Percentiles rank a stretch among this genome's conserved stretches.
phyloP scores from a whole-genome alignment of 2,329 filamentous ascomycete genomes.

The Verticillium klebahnii region DNA sequence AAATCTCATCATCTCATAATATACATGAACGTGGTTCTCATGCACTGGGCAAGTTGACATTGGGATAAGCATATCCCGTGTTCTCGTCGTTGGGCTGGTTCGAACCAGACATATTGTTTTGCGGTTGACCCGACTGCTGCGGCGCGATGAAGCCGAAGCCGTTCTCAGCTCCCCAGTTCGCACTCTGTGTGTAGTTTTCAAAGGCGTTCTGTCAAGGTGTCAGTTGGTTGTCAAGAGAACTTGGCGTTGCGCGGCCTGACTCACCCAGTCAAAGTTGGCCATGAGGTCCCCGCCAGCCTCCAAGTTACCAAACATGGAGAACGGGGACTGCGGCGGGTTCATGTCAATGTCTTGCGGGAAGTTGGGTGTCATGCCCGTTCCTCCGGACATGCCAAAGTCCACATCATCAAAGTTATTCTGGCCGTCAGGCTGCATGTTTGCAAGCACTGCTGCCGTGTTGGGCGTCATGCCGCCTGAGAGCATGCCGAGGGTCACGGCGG shows the following conservation, averaged over 20 bases:
- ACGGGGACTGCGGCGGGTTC: constrained; percentile 37
- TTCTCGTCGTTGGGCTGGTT: neutral
- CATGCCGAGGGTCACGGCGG: constrained; percentile 37
- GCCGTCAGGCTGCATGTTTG: constrained; percentile 30
- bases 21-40: neutral
- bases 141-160: constrained; percentile 36
- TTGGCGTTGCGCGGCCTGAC: constrained; percentile 14
- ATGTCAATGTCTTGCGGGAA: constrained; percentile 29
- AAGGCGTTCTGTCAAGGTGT: constrained; percentile 42
- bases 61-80: neutral
- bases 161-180: constrained; percentile 47
- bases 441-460: constrained; percentile 20
- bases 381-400: constrained; percentile 33
- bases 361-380: constrained; percentile 29
- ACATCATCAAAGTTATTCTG: constrained; percentile 31
- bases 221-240: constrained; percentile 14
- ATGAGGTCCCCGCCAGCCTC: constrained; percentile 31
- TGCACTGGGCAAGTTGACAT: neutral
- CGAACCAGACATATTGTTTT: neutral
- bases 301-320: constrained; percentile 48
- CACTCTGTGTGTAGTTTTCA: constrained; percentile 52
- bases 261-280: constrained; percentile 56
- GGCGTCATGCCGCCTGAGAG: constrained; percentile 32
- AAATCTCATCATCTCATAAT: neutral
- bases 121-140: neutral